phyloP scores from a whole-genome alignment of 192 early-diverging fungal genomes.

The Allomyces arbusculus region DNA sequence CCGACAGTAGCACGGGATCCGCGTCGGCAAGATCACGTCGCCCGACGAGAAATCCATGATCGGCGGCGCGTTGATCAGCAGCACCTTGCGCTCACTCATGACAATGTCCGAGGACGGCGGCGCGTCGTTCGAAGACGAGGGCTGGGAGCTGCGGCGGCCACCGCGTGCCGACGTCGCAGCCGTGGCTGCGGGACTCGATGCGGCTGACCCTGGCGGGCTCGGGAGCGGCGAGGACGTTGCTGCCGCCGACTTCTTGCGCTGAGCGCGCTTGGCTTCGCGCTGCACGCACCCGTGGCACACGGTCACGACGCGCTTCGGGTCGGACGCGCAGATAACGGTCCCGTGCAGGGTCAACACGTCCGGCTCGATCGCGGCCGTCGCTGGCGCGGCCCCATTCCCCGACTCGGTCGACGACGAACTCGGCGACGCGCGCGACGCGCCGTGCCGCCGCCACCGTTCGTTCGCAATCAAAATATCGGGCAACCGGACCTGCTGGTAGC shows the following conservation, averaged over 20 bases:
- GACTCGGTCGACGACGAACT: neutral
- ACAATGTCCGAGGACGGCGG: neutral
- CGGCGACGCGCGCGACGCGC: neutral
- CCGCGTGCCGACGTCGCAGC: neutral
- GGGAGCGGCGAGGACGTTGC: neutral
- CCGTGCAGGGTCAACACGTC: neutral
- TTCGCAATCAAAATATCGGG: conserved; percentile 67
- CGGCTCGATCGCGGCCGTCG: neutral
- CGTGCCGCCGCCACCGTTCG: conserved; percentile 12
- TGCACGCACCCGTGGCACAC: neutral
- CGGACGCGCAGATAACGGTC: neutral
- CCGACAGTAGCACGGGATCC: conserved; percentile 92
- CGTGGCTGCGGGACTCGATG: neutral
- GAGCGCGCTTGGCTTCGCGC: neutral
- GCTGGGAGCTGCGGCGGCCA: neutral
- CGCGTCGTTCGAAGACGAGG: neutral
- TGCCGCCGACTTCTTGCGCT: neutral
- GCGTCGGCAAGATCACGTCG: conserved; percentile 68
- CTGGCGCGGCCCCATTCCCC: too few species aligned
- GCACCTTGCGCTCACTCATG: conserved; percentile 28
- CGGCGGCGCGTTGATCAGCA: conserved; percentile 74
- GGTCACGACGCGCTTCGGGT: neutral
- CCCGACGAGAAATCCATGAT: conserved; percentile 76
- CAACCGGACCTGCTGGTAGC: neutral
- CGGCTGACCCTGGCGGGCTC: neutral